A percentile compares a stretch with the other conserved stretches of the same genome.
phyloP scores from a whole-genome alignment of 1,139 yeast species.

The Saccharomyces hybrid region DNA sequence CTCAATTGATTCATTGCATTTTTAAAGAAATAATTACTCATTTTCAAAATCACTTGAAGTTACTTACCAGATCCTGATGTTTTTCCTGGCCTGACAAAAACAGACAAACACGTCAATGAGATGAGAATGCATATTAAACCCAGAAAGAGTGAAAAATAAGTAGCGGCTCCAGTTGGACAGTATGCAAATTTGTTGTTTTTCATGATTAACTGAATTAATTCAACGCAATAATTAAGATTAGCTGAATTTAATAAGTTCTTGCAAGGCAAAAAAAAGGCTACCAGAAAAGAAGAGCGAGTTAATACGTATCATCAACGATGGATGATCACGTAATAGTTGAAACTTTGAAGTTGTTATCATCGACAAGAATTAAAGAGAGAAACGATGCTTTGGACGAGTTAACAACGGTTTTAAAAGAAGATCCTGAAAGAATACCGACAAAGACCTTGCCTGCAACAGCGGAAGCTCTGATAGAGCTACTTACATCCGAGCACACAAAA shows the following conservation, averaged over 20 bases:
- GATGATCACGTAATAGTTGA: conserved; percentile 16
- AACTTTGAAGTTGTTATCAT: conserved; percentile 32
- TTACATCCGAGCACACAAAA: conserved; percentile 38
- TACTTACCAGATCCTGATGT: too few species aligned
- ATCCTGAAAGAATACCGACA: conserved; percentile 19
- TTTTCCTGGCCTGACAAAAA: neutral
- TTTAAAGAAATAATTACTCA: neutral
- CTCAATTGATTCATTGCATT: neutral
- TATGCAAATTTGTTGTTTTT: neutral
- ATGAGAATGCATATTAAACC: neutral
- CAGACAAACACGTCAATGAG: neutral
- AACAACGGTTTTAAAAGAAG: conserved; percentile 28
- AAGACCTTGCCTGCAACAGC: conserved; percentile 28
- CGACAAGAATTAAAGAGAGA: conserved; percentile 47
- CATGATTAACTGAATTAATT: neutral
- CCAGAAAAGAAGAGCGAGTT: neutral
- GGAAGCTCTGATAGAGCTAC: conserved; percentile 36
- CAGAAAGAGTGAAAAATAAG: neutral
- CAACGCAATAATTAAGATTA: neutral
- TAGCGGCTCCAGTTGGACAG: neutral
- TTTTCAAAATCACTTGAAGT: neutral
- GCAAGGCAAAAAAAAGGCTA: neutral
- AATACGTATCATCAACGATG: conserved; percentile 14
- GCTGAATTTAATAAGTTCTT: neutral
- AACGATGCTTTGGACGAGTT: conserved; percentile 43